Conservation (phyloP, 768 basidiomycete genomes). For the Suillus sp. region DNA sequence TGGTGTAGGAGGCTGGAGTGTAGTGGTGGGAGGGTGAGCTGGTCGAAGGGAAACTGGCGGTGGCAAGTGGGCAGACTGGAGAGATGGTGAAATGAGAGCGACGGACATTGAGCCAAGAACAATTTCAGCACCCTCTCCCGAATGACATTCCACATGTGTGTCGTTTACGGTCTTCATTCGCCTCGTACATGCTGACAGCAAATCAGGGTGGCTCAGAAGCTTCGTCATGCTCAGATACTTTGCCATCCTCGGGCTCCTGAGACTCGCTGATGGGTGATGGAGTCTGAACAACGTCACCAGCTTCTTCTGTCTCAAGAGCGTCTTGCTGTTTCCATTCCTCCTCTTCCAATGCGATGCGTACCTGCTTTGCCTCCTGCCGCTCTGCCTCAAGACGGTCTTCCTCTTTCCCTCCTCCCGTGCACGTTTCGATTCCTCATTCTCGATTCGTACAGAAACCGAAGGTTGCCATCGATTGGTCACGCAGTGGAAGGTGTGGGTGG, state of each 20-base stretch:
- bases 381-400: slow-evolving; percentile 34
- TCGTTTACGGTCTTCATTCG: too few species aligned
- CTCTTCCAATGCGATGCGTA: slow-evolving; percentile 39
- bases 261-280: slow-evolving; percentile 39
- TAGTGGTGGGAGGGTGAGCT: slow-evolving; percentile 19
- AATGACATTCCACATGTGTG: too few species aligned
- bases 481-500: slow-evolving; percentile 68
- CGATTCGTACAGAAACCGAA: slow-evolving; percentile 60
- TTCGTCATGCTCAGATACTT: slow-evolving; percentile 37
- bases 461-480: slow-evolving; percentile 28
- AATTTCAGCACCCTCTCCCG: too few species aligned
- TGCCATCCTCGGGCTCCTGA: slow-evolving; percentile 45
- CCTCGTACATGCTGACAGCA: too few species aligned
- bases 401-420: slow-evolving; percentile 42
- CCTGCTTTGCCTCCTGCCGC: slow-evolving; percentile 39
- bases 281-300: too few species aligned
- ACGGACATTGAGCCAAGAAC: too few species aligned
- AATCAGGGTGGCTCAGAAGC: slow-evolving; percentile 26
- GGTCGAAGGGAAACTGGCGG: slow-evolving; percentile 11
- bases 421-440: slow-evolving; percentile 59
- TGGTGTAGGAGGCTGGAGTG: slow-evolving; percentile 40
- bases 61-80: slow-evolving; percentile 2
- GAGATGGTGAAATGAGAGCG: too few species aligned
- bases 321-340: slow-evolving; percentile 34
- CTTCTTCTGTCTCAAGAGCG: background rate